These are phyloP conservation scores for Fusarium sp. DNA, from an alignment of 2,329 filamentous ascomycete species.

Conservation along the genomic window DNA sequence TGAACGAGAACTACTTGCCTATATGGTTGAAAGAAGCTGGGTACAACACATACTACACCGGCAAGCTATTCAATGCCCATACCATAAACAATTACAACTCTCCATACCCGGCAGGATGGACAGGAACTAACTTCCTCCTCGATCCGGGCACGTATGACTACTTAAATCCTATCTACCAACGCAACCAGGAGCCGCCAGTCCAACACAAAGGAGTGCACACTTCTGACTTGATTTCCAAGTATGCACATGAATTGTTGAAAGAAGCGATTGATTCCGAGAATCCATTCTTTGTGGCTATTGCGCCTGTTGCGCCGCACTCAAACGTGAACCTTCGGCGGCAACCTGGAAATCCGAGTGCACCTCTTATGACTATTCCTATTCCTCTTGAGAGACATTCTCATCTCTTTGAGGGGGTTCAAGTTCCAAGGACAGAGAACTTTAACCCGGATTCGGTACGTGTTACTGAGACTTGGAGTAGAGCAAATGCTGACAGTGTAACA, in stretches of 20 bases:
- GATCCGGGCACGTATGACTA: conserved; percentile 57
- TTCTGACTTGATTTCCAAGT: conserved; percentile 69
- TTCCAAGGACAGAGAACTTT: conserved; percentile 73
- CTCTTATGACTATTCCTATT: conserved; percentile 56
- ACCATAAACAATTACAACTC: conserved; percentile 70
- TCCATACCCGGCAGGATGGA: conserved; percentile 70
- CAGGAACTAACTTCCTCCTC: conserved; percentile 53
- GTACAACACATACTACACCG: conserved; percentile 78
- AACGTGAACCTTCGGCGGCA: conserved; percentile 53
- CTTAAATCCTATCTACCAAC: conserved; percentile 62
- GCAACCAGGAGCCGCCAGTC: conserved; percentile 53
- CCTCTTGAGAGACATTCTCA: conserved; percentile 70
- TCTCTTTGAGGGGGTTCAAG: conserved; percentile 68
- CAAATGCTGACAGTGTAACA: conserved; percentile 5
- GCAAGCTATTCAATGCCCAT: conserved; percentile 78
- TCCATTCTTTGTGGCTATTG: conserved; percentile 76
- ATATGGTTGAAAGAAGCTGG: conserved; percentile 77
- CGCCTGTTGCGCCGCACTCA: conserved; percentile 75
- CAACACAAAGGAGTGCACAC: conserved; percentile 51
- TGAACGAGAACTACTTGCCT: conserved; percentile 75
- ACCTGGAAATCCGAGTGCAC: background rate
- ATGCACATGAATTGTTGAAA: conserved; percentile 70
- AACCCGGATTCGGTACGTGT: conserved; percentile 68
- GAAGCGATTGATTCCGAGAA: conserved; percentile 65
- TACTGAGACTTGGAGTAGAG: background rate